Conservation (phyloP, 768 basidiomycete genomes). For the Xerocomus brunneocitrinus region DNA sequence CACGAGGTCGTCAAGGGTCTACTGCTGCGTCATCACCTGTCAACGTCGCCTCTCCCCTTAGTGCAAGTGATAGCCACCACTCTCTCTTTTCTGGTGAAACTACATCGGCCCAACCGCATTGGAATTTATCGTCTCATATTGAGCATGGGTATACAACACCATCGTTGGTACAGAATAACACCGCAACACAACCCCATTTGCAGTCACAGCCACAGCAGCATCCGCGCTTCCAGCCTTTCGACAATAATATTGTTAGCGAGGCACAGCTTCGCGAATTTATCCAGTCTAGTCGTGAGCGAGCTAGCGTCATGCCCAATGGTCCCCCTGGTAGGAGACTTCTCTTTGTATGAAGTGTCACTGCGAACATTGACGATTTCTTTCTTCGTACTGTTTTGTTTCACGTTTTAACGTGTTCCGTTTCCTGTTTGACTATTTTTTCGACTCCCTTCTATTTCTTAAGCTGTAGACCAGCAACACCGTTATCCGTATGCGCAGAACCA, state of each 20-base stretch:
- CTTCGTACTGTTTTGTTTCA: slow-evolving; percentile 23
- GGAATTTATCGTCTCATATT: slow-evolving; percentile 41
- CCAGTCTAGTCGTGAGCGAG: slow-evolving; percentile 61
- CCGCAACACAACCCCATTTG: slow-evolving; percentile 32
- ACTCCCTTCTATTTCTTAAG: slow-evolving; percentile 15
- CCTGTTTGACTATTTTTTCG: slow-evolving; percentile 11
- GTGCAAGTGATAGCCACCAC: slow-evolving; percentile 45
- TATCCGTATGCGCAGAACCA: slow-evolving; percentile 36
- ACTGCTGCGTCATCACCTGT: slow-evolving; percentile 55
- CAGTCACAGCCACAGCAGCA: slow-evolving; percentile 33
- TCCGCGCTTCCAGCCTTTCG: slow-evolving; percentile 53
- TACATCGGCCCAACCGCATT: slow-evolving; percentile 38
- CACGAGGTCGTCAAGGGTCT: slow-evolving; percentile 62
- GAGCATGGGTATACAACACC: slow-evolving; percentile 44
- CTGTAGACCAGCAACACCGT: slow-evolving; percentile 34
- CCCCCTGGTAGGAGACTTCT: slow-evolving; percentile 48
- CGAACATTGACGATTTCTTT: slow-evolving; percentile 32
- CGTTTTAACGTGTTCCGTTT: slow-evolving; percentile 19
- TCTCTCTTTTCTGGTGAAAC: slow-evolving; percentile 43
- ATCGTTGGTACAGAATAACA: slow-evolving; percentile 45
- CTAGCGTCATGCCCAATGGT: slow-evolving; percentile 30
- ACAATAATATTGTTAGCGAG: slow-evolving; percentile 55
- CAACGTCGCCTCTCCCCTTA: slow-evolving; percentile 52
- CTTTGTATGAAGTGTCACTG: slow-evolving; percentile 33
- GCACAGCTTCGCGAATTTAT: slow-evolving; percentile 76